Evolutionary conservation across 192 early-diverging fungal species (phyloP).

Genomic region (Backusella luteola): DNA sequence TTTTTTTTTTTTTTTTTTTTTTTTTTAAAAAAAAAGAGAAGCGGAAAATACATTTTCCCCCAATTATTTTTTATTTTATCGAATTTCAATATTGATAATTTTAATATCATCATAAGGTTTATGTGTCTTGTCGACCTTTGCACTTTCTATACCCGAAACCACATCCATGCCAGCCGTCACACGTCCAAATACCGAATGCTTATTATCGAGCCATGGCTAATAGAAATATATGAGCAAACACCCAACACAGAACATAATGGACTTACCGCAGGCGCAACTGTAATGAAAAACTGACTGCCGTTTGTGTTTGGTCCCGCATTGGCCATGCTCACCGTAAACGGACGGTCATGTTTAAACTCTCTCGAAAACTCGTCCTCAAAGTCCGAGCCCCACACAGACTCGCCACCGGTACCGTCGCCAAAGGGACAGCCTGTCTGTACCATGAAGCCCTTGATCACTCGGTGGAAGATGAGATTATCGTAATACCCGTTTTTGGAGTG

Average conservation of each 20-base stretch:
- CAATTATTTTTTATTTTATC: conserved; percentile 32
- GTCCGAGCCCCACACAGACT: conserved; percentile 85
- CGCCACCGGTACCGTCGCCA: conserved; percentile 94
- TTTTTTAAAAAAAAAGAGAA: too few relatives aligned
- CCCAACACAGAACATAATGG: neutral
- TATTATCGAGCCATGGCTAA: conserved; percentile 94
- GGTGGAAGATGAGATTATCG: conserved; percentile 91
- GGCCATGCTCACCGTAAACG: conserved; percentile 95
- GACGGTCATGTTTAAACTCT: conserved; percentile 79
- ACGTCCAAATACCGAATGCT: conserved; percentile 94
- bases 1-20: too few relatives aligned
- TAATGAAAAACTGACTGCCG: conserved; percentile 96
- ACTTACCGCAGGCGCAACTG: conserved; percentile 81
- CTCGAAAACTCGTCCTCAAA: conserved; percentile 94
- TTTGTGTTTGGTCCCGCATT: conserved; percentile 90
- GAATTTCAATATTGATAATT: conserved; percentile 77
- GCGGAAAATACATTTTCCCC: neutral
- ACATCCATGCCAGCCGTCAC: conserved; percentile 92
- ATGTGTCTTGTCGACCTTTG: conserved; percentile 82
- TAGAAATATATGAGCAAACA: conserved; percentile 10
- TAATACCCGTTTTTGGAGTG: conserved; percentile 87
- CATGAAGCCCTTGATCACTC: conserved; percentile 98
- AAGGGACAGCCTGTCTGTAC: conserved; percentile 91
- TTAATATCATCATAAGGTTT: conserved; percentile 85
- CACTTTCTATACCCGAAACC: conserved; percentile 80